Evolutionary conservation across 129 eudicot genomes (phyloP).

Genomic region (Glebionis coronaria): DNA sequence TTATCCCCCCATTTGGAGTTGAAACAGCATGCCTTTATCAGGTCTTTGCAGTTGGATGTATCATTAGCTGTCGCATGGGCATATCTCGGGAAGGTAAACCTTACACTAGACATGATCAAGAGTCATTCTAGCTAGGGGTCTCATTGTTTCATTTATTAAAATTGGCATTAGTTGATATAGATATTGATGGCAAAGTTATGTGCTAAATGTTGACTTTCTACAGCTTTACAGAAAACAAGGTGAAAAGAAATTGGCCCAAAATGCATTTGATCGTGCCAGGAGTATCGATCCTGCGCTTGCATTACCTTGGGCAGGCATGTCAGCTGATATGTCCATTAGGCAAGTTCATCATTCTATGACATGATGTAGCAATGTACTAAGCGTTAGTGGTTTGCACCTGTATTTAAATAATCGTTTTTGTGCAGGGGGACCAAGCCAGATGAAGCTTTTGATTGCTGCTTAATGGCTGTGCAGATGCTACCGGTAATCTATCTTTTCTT

Average conservation of each 20-base stretch:
- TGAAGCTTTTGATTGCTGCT: constrained; percentile 96
- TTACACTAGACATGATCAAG: not conserved
- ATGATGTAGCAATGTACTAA: not conserved
- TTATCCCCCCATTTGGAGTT: constrained; percentile 57
- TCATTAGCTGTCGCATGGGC: constrained; percentile 99
- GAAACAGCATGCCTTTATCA: constrained; percentile 85
- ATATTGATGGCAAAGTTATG: constrained; percentile 3
- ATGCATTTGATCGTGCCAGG: constrained; percentile 96
- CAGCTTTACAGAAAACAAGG: constrained; percentile 81
- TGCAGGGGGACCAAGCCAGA: constrained; percentile 63
- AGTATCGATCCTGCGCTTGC: constrained; percentile 99
- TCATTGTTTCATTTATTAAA: not conserved
- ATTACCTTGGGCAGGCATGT: constrained; percentile 99
- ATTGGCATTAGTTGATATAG: not conserved
- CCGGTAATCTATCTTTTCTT: constrained; percentile 58
- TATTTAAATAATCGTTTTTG: constrained; percentile 23
- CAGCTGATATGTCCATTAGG: constrained; percentile 81
- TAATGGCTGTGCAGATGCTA: constrained; percentile 77
- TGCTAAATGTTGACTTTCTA: constrained; percentile 29
- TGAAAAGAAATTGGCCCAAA: constrained; percentile 67
- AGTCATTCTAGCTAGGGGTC: constrained; percentile 4
- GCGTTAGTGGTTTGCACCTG: constrained; percentile 7
- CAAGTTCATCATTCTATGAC: constrained; percentile 19
- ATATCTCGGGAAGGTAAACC: constrained; percentile 93
- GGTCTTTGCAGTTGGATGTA: constrained; percentile 87